These are phyloP conservation scores for Evernia prunastri DNA, from an alignment of 495 filamentous ascomycete genomes.

Conservation along the genomic window DNA sequence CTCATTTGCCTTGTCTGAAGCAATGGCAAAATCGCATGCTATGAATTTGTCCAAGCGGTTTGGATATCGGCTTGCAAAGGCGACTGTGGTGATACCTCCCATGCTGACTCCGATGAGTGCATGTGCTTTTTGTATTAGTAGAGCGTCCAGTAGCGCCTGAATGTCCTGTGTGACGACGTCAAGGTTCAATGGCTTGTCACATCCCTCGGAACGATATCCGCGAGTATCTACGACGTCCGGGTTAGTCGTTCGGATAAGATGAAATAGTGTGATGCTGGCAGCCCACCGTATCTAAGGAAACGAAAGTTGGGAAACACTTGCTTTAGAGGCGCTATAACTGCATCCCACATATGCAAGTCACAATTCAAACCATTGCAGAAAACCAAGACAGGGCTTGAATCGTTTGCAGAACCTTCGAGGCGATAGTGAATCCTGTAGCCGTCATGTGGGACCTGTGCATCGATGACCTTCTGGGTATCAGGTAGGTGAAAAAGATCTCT, in stretches of 20 bases:
- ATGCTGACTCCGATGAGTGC: background rate
- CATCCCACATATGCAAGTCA: background rate
- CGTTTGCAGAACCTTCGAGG: background rate
- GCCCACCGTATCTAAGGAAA: background rate
- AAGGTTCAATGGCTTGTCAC: background rate
- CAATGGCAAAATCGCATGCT: background rate
- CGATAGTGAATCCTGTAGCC: background rate
- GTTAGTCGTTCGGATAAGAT: background rate
- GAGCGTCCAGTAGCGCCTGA: background rate
- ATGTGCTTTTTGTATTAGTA: background rate
- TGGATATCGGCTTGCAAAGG: background rate
- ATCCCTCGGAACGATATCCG: background rate
- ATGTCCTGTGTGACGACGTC: background rate
- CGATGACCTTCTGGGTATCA: background rate
- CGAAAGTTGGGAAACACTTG: background rate
- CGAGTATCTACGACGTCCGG: background rate
- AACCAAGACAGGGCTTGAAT: background rate
- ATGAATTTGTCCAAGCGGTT: background rate
- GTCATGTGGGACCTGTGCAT: background rate
- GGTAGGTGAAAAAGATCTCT: background rate
- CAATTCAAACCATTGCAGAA: conserved; percentile 1
- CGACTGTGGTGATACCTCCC: background rate
- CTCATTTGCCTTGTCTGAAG: background rate
- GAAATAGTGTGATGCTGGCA: no score
- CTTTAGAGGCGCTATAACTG: background rate